Base-by-base conservation (phyloP, 331 rosid genomes). In the Pyrus hybrid region DNA sequence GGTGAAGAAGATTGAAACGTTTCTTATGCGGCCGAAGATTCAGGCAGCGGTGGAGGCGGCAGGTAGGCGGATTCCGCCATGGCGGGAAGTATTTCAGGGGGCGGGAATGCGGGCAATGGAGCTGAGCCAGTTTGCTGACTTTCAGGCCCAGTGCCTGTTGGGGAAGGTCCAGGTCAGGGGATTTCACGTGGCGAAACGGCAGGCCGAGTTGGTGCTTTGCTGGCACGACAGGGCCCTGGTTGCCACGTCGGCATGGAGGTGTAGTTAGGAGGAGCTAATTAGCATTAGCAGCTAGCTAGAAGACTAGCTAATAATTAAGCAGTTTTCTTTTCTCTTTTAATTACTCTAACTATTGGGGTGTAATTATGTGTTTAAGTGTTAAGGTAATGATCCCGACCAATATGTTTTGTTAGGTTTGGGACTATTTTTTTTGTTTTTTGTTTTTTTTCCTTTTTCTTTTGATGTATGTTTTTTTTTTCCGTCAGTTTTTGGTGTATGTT, bases 211-310 rank as follows among this genome's bases (percentile, higher is more conserved):
- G 85, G 87, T 87, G 86, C 89, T 93, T 25, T 83, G 90, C 73
- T 93, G 93, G 97, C 93, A 91, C 12, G 90, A 88, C 5, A 78
- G 91, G 70, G 85, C 91, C 78, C 85, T 93, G 47, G 92, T 91
- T 65, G 73, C 96, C 84, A 89, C 87, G 32, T 91, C 98, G 53
- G 98, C 96, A 3, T 93, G 97, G 97, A 84, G 86, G 70, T 87
- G 88, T 88, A 87, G 83, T 64, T 37, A 23, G 22, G 13, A 9
- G 20, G 32, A 25, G 66, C 63, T 58, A 21, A 61, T 47, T 47
- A 32, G 25, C 28, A 23, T 37, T 37, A 56, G 68, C 77, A 7
- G 62, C 49, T 8, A 60, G 29, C 47, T 37, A 73, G 47, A 33
- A 37, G 41, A 57, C 53, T 72, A 33, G 67, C 67, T 33, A 26